These are phyloP conservation scores for Pseudogymnoascus pannorum DNA, from an alignment of 2,329 filamentous ascomycete species.

Conservation along the genomic window DNA sequence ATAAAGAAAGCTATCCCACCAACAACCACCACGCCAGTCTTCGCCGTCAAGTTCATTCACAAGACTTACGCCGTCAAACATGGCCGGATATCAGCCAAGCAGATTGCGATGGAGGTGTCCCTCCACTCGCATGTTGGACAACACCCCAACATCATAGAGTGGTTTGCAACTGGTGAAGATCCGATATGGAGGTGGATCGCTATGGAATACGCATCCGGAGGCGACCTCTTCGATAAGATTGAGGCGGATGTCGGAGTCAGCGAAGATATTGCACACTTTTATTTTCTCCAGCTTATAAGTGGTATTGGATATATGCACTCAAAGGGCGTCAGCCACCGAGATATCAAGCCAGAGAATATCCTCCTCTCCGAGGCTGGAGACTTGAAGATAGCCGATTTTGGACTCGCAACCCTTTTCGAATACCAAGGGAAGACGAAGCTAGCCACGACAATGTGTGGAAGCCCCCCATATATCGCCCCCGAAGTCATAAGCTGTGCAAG, in stretches of 20 bases:
- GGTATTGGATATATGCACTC: constrained; percentile 94
- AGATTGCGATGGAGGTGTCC: constrained; percentile 85
- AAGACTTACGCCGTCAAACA: constrained; percentile 88
- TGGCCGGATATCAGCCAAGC: constrained; percentile 81
- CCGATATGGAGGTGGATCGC: constrained; percentile 90
- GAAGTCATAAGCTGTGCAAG: constrained; percentile 61
- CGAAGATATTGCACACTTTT: constrained; percentile 90
- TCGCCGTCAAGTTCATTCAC: constrained; percentile 98
- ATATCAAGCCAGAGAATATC: constrained; percentile 93
- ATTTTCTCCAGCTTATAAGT: constrained; percentile 85
- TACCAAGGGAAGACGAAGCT: constrained; percentile 77
- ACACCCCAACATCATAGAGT: constrained; percentile 90
- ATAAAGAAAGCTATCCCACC: constrained; percentile 83
- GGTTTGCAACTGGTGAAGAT: constrained; percentile 83
- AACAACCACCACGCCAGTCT: constrained; percentile 63
- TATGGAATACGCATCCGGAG: constrained; percentile 93
- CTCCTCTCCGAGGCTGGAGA: constrained; percentile 76
- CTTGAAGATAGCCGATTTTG: constrained; percentile 94
- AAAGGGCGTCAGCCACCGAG: constrained; percentile 88
- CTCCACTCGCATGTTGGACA: constrained; percentile 82
- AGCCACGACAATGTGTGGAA: constrained; percentile 86
- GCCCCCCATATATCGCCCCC: constrained; percentile 93
- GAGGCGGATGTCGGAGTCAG: constrained; percentile 94
- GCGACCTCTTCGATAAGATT: constrained; percentile 98
- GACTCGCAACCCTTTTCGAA: constrained; percentile 87